Percentiles rank a stretch among this genome's conserved stretches.
Evolutionary conservation across 2,329 filamentous ascomycete species (phyloP).

Genomic region (Exophiala sideris): DNA sequence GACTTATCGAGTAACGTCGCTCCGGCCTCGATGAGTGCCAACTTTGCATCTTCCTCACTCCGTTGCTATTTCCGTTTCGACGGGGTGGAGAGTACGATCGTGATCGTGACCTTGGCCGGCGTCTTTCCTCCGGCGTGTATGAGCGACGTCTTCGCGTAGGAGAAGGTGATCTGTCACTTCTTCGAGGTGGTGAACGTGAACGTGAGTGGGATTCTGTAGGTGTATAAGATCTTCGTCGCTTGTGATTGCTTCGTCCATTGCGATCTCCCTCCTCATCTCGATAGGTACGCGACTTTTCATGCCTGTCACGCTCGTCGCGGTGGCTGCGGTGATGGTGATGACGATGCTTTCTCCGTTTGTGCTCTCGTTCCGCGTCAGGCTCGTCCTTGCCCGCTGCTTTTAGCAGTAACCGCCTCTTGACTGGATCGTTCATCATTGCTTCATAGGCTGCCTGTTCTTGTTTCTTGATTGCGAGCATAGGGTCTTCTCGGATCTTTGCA

Average conservation of each 20-base stretch:
- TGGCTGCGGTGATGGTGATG: conserved; percentile 30
- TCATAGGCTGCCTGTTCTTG: conserved; percentile 82
- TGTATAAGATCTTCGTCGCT: conserved; percentile 43
- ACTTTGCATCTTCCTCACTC: conserved; percentile 32
- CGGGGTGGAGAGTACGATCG: conserved; percentile 23
- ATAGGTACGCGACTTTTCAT: conserved; percentile 19
- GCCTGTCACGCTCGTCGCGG: conserved; percentile 13
- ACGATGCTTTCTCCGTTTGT: conserved; percentile 49
- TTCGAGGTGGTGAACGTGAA: conserved; percentile 22
- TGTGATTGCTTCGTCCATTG: conserved; percentile 28
- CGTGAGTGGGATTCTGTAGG: conserved; percentile 31
- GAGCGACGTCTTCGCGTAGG: conserved; percentile 26
- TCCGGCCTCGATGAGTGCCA: conserved; percentile 28
- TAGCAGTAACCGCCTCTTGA: conserved; percentile 50
- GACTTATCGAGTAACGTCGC: conserved; percentile 28
- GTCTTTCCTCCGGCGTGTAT: conserved; percentile 25
- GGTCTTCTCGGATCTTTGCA: conserved; percentile 79
- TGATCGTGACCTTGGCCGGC: conserved; percentile 35
- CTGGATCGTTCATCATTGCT: conserved; percentile 45
- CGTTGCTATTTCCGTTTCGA: conserved; percentile 34
- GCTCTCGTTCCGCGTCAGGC: conserved; percentile 32
- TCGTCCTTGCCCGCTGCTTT: conserved; percentile 44
- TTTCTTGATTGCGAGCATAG: conserved; percentile 86
- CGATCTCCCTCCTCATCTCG: conserved; percentile 28
- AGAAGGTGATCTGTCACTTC: conserved; percentile 33